phyloP scores from a whole-genome alignment of 768 basidiomycete species.

The Tylopilus subfusipes region DNA sequence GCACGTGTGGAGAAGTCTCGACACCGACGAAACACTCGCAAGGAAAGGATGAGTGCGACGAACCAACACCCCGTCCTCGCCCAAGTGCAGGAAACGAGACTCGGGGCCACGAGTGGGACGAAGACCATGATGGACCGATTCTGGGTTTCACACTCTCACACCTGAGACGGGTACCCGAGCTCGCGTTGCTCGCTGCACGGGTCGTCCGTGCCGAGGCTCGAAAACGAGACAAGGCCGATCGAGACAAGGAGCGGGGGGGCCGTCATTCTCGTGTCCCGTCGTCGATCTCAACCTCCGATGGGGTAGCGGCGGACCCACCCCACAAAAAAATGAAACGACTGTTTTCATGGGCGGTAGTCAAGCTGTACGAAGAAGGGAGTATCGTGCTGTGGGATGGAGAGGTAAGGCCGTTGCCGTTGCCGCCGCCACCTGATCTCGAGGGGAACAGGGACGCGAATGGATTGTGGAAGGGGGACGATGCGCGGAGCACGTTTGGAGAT shows the following conservation, averaged over 20 bases:
- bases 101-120: not conserved
- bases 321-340: conserved; percentile 59
- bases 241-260: conserved; percentile 30
- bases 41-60: conserved; percentile 8
- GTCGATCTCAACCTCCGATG: too few species aligned
- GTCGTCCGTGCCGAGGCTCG: conserved; percentile 61
- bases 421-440: conserved; percentile 3
- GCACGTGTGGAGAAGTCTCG: conserved; percentile 2
- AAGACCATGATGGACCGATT: not conserved
- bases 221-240: conserved; percentile 48
- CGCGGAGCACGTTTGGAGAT: conserved; percentile 20
- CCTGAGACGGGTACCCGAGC: conserved; percentile 72
- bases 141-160: conserved; percentile 70
- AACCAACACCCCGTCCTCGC: conserved; percentile 11
- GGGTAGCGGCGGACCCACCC: conserved; percentile 17
- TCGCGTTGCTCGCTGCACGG: conserved; percentile 58
- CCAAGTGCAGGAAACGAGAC: not conserved
- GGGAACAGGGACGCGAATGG: conserved; percentile 13
- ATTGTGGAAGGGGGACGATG: conserved; percentile 47
- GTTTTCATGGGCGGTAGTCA: conserved; percentile 61
- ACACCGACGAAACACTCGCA: conserved; percentile 35
- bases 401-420: conserved; percentile 34
- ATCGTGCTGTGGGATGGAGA: conserved; percentile 74
- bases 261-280: not conserved
- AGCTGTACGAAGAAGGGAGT: conserved; percentile 67